A percentile compares a stretch with the other conserved stretches of the same genome.
Conservation (phyloP, 768 basidiomycete genomes). For the Solioccasus polychromus region DNA sequence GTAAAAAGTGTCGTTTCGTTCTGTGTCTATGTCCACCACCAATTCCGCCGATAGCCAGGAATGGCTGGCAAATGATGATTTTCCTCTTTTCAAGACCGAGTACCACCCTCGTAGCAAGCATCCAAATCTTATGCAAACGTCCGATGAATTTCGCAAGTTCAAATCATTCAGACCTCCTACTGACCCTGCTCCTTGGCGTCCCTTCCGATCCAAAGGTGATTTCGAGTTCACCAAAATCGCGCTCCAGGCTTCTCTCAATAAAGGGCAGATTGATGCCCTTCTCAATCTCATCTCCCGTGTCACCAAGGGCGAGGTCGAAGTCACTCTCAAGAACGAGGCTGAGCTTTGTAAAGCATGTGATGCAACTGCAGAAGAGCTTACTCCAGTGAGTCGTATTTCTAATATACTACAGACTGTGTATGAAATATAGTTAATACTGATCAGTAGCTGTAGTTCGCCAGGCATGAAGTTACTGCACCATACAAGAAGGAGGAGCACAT, state of each 20-base stretch:
- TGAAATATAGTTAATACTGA: too few species aligned
- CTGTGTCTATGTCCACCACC: neutral
- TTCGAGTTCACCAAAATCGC: constrained; percentile 11
- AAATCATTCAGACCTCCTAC: neutral
- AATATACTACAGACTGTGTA: too few species aligned
- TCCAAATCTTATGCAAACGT: neutral
- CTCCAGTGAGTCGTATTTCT: too few species aligned
- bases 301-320: constrained; percentile 18
- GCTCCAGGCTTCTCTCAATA: constrained; percentile 9
- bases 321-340: constrained; percentile 3
- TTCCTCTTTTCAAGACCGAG: constrained; percentile 18
- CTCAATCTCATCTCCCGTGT: constrained; percentile 2
- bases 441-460: too few species aligned
- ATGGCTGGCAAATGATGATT: too few species aligned
- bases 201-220: neutral
- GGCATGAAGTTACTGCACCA: neutral
- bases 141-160: too few species aligned
- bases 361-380: too few species aligned
- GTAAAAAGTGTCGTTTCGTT: neutral
- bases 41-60: too few species aligned
- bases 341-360: neutral
- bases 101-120: constrained; percentile 23
- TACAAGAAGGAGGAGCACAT: constrained; percentile 5
- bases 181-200: neutral
- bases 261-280: constrained; percentile 3